A percentile compares a stretch with the other conserved stretches of the same genome.
Conservation (phyloP, 495 filamentous ascomycete genomes). For the Astrothelium macrocarpum region DNA sequence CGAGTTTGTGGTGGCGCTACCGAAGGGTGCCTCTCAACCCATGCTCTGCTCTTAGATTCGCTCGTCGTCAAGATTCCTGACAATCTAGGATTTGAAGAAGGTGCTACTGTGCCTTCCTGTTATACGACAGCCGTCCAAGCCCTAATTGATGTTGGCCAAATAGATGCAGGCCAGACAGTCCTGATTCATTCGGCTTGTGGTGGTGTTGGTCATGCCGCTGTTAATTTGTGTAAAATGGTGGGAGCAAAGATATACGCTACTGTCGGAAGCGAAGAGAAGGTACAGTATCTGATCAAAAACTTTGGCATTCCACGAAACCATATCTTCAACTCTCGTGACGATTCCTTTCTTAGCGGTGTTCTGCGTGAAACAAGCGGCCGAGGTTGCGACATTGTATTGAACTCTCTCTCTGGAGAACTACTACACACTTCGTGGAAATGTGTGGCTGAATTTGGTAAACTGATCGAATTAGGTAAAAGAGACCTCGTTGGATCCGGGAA, state of each 20-base stretch:
- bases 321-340: slow-evolving; percentile 27
- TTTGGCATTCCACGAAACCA: slow-evolving; percentile 30
- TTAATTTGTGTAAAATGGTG: slow-evolving; percentile 35
- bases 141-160: slow-evolving; percentile 29
- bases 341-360: slow-evolving; percentile 1
- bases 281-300: neutral
- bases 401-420: slow-evolving; percentile 16
- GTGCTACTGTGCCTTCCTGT: slow-evolving; percentile 36
- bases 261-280: slow-evolving; percentile 2
- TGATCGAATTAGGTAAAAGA: slow-evolving; percentile 37
- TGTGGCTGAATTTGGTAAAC: slow-evolving; percentile 34
- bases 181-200: slow-evolving; percentile 44
- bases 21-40: slow-evolving; percentile 47
- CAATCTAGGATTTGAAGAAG: slow-evolving; percentile 38
- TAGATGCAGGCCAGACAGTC: slow-evolving; percentile 29
- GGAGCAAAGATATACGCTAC: slow-evolving; percentile 27
- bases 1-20: slow-evolving; percentile 39
- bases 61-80: slow-evolving; percentile 44
- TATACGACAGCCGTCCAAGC: slow-evolving; percentile 35
- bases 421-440: slow-evolving; percentile 13
- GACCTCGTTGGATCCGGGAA: slow-evolving; percentile 15
- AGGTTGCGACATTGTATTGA: slow-evolving; percentile 21
- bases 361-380: slow-evolving; percentile 10
- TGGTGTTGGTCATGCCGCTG: slow-evolving; percentile 40
- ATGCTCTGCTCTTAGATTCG: slow-evolving; percentile 40